A percentile compares a stretch with the other conserved stretches of the same genome.
Conservation (phyloP, 2,329 filamentous ascomycete genomes). For the Alternaria sp. region DNA sequence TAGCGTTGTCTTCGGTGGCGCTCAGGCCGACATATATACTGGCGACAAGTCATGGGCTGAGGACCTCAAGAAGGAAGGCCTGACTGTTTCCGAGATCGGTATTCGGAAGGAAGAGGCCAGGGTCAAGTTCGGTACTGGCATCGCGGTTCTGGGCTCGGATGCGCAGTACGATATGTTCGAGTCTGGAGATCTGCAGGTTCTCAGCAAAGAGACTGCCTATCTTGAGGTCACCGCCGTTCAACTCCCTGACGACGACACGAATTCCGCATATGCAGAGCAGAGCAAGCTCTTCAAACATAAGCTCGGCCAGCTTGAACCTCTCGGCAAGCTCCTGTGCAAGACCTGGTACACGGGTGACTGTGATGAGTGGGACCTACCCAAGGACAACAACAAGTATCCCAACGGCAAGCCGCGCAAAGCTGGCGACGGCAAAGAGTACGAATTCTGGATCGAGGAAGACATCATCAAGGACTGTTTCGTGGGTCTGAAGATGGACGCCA, state of each 20-base stretch:
- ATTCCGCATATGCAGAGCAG: slow-evolving; percentile 55
- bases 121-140: slow-evolving; percentile 58
- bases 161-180: slow-evolving; percentile 48
- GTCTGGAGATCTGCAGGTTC: slow-evolving; percentile 19
- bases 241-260: slow-evolving; percentile 51
- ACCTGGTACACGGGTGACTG: slow-evolving; percentile 55
- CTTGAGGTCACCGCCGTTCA: slow-evolving; percentile 57
- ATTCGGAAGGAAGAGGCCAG: slow-evolving; percentile 56
- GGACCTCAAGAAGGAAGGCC: slow-evolving; percentile 23
- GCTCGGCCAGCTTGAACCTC: slow-evolving; percentile 53
- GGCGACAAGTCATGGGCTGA: slow-evolving; percentile 53
- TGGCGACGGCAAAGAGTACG: slow-evolving; percentile 50
- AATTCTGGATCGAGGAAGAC: slow-evolving; percentile 72
- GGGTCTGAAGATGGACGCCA: slow-evolving; percentile 60
- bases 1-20: slow-evolving; percentile 69
- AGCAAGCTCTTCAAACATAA: slow-evolving; percentile 45
- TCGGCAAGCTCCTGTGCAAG: slow-evolving; percentile 62
- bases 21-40: slow-evolving; percentile 52
- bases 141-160: slow-evolving; percentile 56
- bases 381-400: slow-evolving; percentile 33
- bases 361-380: slow-evolving; percentile 48
- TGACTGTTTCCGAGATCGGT: slow-evolving; percentile 34
- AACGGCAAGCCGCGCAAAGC: slow-evolving; percentile 24
- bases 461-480: slow-evolving; percentile 63
- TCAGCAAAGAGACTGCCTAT: slow-evolving; percentile 29